phyloP scores from a whole-genome alignment of 73 alveolate genomes.

The Effrenium voratum region DNA sequence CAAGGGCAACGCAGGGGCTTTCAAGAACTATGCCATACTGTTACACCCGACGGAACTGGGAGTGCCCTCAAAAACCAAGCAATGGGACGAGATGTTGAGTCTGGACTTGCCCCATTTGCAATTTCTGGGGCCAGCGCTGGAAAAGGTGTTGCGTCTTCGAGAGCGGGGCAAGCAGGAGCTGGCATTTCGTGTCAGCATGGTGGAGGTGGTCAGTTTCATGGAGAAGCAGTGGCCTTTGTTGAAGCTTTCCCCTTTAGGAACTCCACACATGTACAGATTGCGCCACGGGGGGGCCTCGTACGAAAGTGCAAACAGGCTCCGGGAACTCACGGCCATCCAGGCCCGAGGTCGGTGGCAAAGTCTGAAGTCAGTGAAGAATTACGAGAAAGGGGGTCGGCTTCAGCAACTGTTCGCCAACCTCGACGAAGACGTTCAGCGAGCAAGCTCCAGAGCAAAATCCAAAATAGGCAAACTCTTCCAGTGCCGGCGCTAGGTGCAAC shows the following conservation, averaged over 20 bases:
- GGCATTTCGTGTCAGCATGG: not conserved
- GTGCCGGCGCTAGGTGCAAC: not conserved
- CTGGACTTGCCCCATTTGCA: not conserved
- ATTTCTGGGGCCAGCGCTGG: not conserved
- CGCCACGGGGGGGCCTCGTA: conserved; percentile 35
- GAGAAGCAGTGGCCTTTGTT: not conserved
- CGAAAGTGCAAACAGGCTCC: not conserved
- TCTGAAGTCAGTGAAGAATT: not conserved
- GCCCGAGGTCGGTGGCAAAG: conserved; percentile 41
- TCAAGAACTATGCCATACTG: not conserved
- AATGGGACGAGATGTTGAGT: conserved; percentile 31
- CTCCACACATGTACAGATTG: not conserved
- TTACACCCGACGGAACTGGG: conserved; percentile 35
- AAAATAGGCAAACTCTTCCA: not conserved
- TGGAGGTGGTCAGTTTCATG: not conserved
- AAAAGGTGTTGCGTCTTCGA: not conserved
- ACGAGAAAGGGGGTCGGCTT: conserved; percentile 49
- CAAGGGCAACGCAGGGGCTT: not conserved
- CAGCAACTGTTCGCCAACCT: conserved; percentile 1
- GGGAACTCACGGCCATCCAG: not conserved
- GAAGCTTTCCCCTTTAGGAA: not conserved
- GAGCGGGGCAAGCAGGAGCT: not conserved
- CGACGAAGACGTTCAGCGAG: not conserved
- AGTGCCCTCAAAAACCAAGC: conserved; percentile 8
- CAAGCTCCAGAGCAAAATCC: not conserved